Evolutionary conservation across 164 flowering plant genomes (phyloP), one percentile per base, ranked within the genome.

Genomic region (Vitis cinerea): DNA sequence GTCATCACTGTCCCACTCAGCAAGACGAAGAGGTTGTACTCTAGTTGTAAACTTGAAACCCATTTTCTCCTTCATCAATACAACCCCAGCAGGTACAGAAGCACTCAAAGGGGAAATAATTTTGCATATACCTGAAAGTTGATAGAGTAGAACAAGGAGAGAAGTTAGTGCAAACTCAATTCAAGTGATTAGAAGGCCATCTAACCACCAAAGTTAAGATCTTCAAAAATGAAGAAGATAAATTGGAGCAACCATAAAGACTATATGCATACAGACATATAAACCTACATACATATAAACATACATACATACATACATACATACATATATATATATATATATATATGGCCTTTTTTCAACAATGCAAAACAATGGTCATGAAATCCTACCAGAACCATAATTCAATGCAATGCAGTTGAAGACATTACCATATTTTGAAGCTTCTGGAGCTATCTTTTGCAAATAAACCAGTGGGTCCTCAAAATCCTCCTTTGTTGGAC

Each of bases 11-110:
- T 90, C 90, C 99, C 99, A 96, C 79, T 96, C 95, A 37, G 99
- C 90, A 72, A 93, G 87, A 59, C 98, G 92, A 69, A 96, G 85
- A 53, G 99, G 98, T 71, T 93, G 99, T 51, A 96, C 97, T 83
- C 93, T 90, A 31, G 98, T 92, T 15, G 97, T 86, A 77, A 93
- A 96, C 83, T 90, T 96, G 72, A 96, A 96, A 63, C 91, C 90
- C 70, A 80, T 78, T 72, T 92, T 85, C 77, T 96, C 99, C 79
- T 85, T 96, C 94, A 82, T 92, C 79, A 96, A 78, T 9, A 96
- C 99, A 74, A 80, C 81, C 60, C 99, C 98, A 78, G 98, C 98
- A 83, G 99, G 95, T 71, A 88, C 92, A 73, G 93, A 83, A 65
- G 98, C 99, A 87, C 75, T 88, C 72, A 96, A 54, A 51, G 99